These are phyloP conservation scores for Astraeus odoratus DNA, from an alignment of 768 basidiomycete species.

Conservation along the genomic window DNA sequence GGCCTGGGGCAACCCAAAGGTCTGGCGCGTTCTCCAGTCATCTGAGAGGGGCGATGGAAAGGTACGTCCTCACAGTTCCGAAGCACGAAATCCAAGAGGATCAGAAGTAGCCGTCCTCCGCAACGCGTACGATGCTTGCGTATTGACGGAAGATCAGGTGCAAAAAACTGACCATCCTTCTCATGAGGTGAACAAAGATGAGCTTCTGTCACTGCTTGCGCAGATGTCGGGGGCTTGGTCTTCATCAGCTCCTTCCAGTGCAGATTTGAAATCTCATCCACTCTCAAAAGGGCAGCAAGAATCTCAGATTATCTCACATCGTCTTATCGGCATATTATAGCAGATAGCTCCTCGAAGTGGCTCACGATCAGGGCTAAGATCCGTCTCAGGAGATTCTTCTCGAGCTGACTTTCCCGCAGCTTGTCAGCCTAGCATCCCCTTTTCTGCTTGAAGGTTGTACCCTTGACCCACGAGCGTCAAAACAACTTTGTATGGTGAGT, in stretches of 20 bases:
- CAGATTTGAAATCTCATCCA: neutral
- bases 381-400: neutral
- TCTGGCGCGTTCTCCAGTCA: too few relatives aligned
- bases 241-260: neutral
- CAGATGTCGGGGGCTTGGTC: too few relatives aligned
- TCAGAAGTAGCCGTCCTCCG: too few relatives aligned
- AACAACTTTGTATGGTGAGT: conserved; percentile 17
- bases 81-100: too few relatives aligned
- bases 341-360: neutral
- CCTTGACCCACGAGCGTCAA: conserved; percentile 37
- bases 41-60: too few relatives aligned
- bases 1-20: too few relatives aligned
- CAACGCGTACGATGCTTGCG: too few relatives aligned
- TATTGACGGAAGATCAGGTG: too few relatives aligned
- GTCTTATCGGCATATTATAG: neutral
- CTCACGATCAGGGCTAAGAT: neutral
- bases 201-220: too few relatives aligned
- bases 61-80: too few relatives aligned
- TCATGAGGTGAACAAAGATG: too few relatives aligned
- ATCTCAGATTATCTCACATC: neutral
- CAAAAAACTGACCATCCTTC: too few relatives aligned
- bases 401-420: conserved; percentile 4
- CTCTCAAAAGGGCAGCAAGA: neutral
- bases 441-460: conserved; percentile 39
- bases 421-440: conserved; percentile 25